Base-by-base conservation (phyloP, 2,329 filamentous ascomycete genomes). In the Chrysoporthe cubensis region DNA sequence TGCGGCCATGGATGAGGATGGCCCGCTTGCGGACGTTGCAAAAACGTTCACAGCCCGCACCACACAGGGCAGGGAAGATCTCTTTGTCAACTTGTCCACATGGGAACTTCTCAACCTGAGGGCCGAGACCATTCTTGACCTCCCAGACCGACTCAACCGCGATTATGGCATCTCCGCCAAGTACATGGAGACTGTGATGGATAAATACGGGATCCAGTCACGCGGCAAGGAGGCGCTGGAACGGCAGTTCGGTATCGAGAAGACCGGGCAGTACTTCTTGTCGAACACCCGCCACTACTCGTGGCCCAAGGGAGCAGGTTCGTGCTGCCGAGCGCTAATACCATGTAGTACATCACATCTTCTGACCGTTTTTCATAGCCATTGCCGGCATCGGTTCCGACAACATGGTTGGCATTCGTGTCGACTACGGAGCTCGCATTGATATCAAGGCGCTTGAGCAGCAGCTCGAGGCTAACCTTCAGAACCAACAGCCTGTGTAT, bases 91-190 rank as follows among this genome's bases (percentile, higher is more conserved):
- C 0, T 72, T 83, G 6, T 70, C 72, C 0, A 74, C 72, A 0
- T 84, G 82, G 82, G 81, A 84, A 56, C 71, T 84, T 16, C 74
- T 84, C 4, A 84, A 84, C 60, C 74, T 84, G 4, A 78, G 74
- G 37, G 72, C 78, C 0, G 73, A 77, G 0, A 76, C 74, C 0
- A 73, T 83, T 16, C 76, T 84, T 0, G 80, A 81, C 43, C 73
- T 84, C 0, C 78, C 81, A 0, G 74, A 79, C n/a, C 71, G 73
- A 18, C 71, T 82, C 2, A 75, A 77, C 40, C 71, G 76, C 6
- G 73, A 82, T 26, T 80, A 78, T 66, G 76, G 77, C 1, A 78
- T 83, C 18, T 82, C 82, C 0, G 75, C 78, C 52, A 71, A 69
- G 1, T 82, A 77, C 13, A 69, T 83, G 6, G 72, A 76, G 3